These are phyloP conservation scores for Vicia sativa DNA, from an alignment of 306 rosid species.

Conservation along the genomic window DNA sequence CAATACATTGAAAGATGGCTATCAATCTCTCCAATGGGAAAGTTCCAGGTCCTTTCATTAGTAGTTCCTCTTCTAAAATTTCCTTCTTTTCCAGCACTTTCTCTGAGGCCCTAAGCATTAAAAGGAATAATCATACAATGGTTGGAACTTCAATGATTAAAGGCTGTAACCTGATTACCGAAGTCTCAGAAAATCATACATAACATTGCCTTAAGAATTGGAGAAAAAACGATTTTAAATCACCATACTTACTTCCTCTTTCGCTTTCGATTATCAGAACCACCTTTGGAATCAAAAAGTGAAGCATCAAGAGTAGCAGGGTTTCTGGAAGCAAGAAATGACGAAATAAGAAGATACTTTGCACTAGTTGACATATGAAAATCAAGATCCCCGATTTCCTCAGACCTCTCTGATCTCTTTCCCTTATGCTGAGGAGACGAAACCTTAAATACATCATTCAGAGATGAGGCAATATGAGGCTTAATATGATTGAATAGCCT, in stretches of 20 bases:
- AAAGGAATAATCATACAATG: slow-evolving; percentile 33
- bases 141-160: neutral
- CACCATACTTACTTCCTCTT: slow-evolving; percentile 47
- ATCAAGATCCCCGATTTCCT: slow-evolving; percentile 56
- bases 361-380: slow-evolving; percentile 89
- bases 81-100: slow-evolving; percentile 75
- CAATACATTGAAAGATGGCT: slow-evolving; percentile 88
- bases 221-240: slow-evolving; percentile 10
- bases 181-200: slow-evolving; percentile 20
- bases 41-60: slow-evolving; percentile 94
- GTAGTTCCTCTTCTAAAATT: slow-evolving; percentile 71
- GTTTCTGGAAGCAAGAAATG: slow-evolving; percentile 94
- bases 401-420: slow-evolving; percentile 55
- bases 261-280: slow-evolving; percentile 69
- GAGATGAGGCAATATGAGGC: too few relatives aligned
- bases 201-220: slow-evolving; percentile 18
- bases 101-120: slow-evolving; percentile 57
- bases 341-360: slow-evolving; percentile 89
- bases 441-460: too few relatives aligned
- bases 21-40: slow-evolving; percentile 91
- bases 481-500: too few relatives aligned
- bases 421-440: slow-evolving; percentile 56
- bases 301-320: slow-evolving; percentile 95
- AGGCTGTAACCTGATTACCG: slow-evolving; percentile 3
- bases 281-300: slow-evolving; percentile 87